Evolutionary conservation across 2,329 filamentous ascomycete genomes (phyloP).

Genomic region (Colletotrichum cereale): DNA sequence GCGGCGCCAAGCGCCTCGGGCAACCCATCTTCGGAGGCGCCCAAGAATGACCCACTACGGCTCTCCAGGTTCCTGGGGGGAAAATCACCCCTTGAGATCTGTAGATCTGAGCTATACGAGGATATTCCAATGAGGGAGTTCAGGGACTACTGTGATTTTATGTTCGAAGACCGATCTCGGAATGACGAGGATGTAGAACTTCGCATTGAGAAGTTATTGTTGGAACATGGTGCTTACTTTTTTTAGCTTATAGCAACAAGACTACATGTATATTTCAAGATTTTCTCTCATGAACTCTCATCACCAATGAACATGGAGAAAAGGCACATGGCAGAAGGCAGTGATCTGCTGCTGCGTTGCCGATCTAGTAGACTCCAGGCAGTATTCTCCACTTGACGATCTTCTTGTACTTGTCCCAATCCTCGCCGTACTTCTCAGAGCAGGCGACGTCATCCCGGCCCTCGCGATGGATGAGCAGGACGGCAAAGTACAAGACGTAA

Average conservation of each 20-base stretch:
- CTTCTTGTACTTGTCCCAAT: constrained; percentile 84
- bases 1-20: background rate
- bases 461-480: constrained; percentile 84
- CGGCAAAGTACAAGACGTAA: constrained; percentile 84
- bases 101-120: background rate
- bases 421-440: constrained; percentile 81
- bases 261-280: no score
- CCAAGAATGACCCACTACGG: fast-evolving
- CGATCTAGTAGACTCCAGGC: constrained; percentile 76
- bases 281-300: no score
- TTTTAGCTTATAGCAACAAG: no score
- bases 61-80: fast-evolving
- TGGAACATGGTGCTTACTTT: background rate
- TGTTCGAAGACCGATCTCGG: fast-evolving
- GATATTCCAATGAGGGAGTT: no score
- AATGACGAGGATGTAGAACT: fast-evolving
- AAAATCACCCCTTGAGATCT: background rate
- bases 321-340: background rate
- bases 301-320: background rate
- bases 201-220: background rate
- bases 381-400: constrained; percentile 80
- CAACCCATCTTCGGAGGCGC: fast-evolving
- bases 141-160: no score
- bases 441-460: constrained; percentile 86
- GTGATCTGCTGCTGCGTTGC: fast-evolving